Base-by-base conservation (phyloP, 208 protist genomes). In the Leishmania guyanensis region DNA sequence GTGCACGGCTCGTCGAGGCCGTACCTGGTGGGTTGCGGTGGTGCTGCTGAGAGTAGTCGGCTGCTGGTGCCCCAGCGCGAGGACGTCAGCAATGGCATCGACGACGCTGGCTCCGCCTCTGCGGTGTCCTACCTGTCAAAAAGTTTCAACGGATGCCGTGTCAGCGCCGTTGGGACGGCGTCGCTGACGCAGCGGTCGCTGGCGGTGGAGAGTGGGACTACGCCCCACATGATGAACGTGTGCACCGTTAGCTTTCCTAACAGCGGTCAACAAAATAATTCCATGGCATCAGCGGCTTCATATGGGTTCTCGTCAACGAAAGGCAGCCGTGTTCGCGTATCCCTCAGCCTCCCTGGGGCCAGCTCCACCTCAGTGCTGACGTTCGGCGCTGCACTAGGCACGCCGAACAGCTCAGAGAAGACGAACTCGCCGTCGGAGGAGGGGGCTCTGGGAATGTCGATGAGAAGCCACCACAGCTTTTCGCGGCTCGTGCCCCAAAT, bases 361-460 rank as follows among this genome's bases (percentile, higher is more conserved):
- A 69, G 46, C 71, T 79, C 78, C 20, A 50, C 50, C 29, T 39
- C 77, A 29, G 22, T 43, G 16, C 29, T 78, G 16, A 69, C 14
- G 20, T 26, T 14, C 39, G 78, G 62, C 2, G 78, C 48, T 0
- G 73, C 39, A 22, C 36, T 70, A 8, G 81, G 69, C 1, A 74
- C 77, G 60, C 36, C 82, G 60, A 82, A 82, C 78, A 80, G 82
- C 72, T 86, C 78, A 36, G 82, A 86, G 12, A 86, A 86, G 72
- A 76, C 66, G 50, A 80, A 16, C n/a, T 82, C 65, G 0, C 76
- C 78, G 3, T 58, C 82, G 33, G 29, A 8, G 20, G 82, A 86
- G 26, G 78, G 64, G 46, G 65, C 82, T 46, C 56, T 82, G 60
- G 72, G 56, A 20, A 50, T 68, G 62, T 68, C 62, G 36, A 50